Conservation (phyloP, 1,284 basidiomycete genomes). For the Xerocomus amazonicus region DNA sequence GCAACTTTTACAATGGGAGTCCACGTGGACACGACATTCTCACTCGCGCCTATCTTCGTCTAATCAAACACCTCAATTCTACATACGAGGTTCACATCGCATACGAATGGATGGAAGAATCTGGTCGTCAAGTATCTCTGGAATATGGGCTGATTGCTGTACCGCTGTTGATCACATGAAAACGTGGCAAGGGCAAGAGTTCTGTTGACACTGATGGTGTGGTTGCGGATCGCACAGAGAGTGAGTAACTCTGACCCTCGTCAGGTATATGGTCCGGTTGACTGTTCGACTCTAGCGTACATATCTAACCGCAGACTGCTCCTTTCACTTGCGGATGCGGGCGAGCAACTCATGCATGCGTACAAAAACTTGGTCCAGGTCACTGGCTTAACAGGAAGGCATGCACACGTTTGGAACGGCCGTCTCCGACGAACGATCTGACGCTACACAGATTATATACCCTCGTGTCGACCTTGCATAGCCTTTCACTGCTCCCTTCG, state of each 20-base stretch:
- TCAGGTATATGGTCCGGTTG: background rate
- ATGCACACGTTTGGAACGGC: background rate
- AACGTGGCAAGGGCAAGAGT: slow-evolving; percentile 11
- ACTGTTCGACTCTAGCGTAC: slow-evolving; percentile 61
- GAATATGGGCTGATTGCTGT: slow-evolving; percentile 89
- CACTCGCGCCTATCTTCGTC: slow-evolving; percentile 70
- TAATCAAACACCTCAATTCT: slow-evolving; percentile 88
- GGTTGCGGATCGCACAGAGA: slow-evolving; percentile 52
- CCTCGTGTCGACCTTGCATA: slow-evolving; percentile 83
- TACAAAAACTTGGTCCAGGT: slow-evolving; percentile 92
- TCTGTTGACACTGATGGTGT: slow-evolving; percentile 27
- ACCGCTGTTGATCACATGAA: slow-evolving; percentile 69
- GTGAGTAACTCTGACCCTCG: too few relatives aligned
- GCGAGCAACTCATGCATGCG: slow-evolving; percentile 88
- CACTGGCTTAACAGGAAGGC: slow-evolving; percentile 85
- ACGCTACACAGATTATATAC: slow-evolving; percentile 55
- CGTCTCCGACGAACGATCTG: background rate
- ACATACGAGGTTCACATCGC: slow-evolving; percentile 90
- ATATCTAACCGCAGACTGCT: slow-evolving; percentile 93
- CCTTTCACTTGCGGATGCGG: slow-evolving; percentile 91
- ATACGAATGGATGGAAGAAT: slow-evolving; percentile 91
- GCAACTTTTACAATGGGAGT: slow-evolving; percentile 91
- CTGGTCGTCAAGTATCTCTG: slow-evolving; percentile 93
- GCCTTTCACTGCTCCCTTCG: slow-evolving; percentile 52
- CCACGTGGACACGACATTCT: slow-evolving; percentile 82